Conservation (phyloP, 2,329 filamentous ascomycete genomes). For the Monosporascus sp. region DNA sequence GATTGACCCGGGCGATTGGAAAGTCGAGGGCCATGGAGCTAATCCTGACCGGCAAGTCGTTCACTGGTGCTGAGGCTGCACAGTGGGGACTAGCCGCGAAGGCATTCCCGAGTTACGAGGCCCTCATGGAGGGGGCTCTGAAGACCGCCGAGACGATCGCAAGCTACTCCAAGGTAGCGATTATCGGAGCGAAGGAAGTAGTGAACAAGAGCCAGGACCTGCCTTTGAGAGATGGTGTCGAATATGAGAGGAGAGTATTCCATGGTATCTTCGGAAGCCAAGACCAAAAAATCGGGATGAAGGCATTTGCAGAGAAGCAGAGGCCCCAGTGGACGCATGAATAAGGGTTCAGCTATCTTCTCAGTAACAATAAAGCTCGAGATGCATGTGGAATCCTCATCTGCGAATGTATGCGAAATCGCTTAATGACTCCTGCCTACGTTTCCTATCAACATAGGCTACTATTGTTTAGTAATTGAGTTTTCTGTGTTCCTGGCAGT, state of each 20-base stretch:
- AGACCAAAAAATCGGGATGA: constrained; percentile 97
- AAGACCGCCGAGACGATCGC: constrained; percentile 88
- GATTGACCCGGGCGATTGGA: constrained; percentile 75
- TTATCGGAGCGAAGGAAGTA: constrained; percentile 92
- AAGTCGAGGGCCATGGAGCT: constrained; percentile 89
- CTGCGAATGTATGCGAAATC: too few relatives aligned
- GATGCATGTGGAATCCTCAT: too few relatives aligned
- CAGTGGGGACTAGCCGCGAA: constrained; percentile 87
- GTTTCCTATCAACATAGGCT: too few relatives aligned
- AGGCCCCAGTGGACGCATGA: constrained; percentile 87
- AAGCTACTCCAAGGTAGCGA: constrained; percentile 76
- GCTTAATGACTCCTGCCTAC: too few relatives aligned
- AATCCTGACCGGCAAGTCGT: constrained; percentile 79
- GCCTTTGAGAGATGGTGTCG: constrained; percentile 79
- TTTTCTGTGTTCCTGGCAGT: too few relatives aligned
- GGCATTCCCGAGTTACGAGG: constrained; percentile 73
- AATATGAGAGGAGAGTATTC: constrained; percentile 91
- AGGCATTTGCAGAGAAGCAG: constrained; percentile 91
- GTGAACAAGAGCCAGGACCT: constrained; percentile 98
- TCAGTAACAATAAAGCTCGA: neutral
- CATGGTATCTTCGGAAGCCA: constrained; percentile 88
- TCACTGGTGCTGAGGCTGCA: constrained; percentile 77
- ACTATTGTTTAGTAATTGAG: too few relatives aligned
- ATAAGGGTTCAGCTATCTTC: constrained; percentile 33
- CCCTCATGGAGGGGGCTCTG: constrained; percentile 74